A percentile compares a stretch with the other conserved stretches of the same genome.
Evolutionary conservation across 208 protist species (phyloP).

Genomic region (Trypanosoma melophagium): DNA sequence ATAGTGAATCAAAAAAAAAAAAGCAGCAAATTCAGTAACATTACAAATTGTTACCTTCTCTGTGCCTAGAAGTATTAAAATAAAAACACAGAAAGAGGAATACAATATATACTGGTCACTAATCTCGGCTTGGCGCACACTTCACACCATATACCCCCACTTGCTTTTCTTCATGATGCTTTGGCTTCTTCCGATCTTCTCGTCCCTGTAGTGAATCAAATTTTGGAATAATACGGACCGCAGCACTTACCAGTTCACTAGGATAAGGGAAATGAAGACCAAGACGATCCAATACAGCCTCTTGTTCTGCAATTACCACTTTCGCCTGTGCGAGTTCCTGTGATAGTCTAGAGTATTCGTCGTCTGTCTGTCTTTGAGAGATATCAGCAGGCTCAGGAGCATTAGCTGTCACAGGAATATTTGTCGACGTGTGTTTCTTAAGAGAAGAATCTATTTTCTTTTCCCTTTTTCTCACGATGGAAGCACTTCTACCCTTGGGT

Average conservation of each 20-base stretch:
- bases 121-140: no score
- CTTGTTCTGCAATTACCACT: slow-evolving; percentile 50
- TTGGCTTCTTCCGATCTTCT: background rate
- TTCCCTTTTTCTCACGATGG: no score
- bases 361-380: background rate
- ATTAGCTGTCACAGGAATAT: background rate
- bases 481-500: no score
- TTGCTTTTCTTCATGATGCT: background rate
- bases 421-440: no score
- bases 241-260: slow-evolving; percentile 28
- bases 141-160: slow-evolving; percentile 11
- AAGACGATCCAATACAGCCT: slow-evolving; percentile 63
- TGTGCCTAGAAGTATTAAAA: no score
- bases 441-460: no score
- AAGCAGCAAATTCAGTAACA: no score
- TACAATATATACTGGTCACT: no score
- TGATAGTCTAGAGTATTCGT: slow-evolving; percentile 35
- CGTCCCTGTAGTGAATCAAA: slow-evolving; percentile 11
- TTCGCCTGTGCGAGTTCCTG: slow-evolving; percentile 49
- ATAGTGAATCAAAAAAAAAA: no score
- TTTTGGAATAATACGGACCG: slow-evolving; percentile 6
- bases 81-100: no score
- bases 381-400: background rate
- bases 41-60: no score
- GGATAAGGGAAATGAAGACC: slow-evolving; percentile 53